phyloP scores from a whole-genome alignment of 768 basidiomycete genomes.

The Mycena belliarum region DNA sequence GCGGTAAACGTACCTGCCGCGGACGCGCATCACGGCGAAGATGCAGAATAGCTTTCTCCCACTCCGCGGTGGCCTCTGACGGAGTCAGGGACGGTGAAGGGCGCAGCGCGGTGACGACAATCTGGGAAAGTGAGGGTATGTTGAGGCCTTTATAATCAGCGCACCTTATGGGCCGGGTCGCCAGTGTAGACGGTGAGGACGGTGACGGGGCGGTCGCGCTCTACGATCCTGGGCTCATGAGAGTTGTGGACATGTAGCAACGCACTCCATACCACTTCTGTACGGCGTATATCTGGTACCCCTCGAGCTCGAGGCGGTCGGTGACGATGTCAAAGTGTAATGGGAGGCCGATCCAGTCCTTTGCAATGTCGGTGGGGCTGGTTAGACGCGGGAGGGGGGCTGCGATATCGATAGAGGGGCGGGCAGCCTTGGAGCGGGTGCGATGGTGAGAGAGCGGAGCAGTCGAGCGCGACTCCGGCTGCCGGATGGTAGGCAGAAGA shows the following conservation, averaged over 20 bases:
- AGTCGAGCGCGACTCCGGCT: slow-evolving; percentile 8
- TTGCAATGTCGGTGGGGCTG: slow-evolving; percentile 21
- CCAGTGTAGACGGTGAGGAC: slow-evolving; percentile 79
- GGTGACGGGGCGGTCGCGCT: slow-evolving; percentile 58
- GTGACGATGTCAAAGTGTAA: slow-evolving; percentile 51
- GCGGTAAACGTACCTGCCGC: slow-evolving; percentile 46
- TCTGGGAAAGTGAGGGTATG: slow-evolving; percentile 37
- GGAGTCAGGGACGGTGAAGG: slow-evolving; percentile 44
- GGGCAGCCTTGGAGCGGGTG: slow-evolving; percentile 16
- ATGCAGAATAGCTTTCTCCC: slow-evolving; percentile 60
- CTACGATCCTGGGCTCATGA: slow-evolving; percentile 55
- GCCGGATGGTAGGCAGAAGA: slow-evolving; percentile 15
- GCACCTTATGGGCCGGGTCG: slow-evolving; percentile 64
- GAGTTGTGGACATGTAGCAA: background rate
- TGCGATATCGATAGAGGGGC: slow-evolving; percentile 27
- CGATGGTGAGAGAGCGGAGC: slow-evolving; percentile 19
- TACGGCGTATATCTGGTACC: slow-evolving; percentile 84
- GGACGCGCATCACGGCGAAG: slow-evolving; percentile 75
- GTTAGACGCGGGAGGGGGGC: slow-evolving; percentile 6
- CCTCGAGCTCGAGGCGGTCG: slow-evolving; percentile 50
- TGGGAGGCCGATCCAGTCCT: slow-evolving; percentile 45
- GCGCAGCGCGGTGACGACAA: slow-evolving; percentile 57
- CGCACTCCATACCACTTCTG: slow-evolving; percentile 66
- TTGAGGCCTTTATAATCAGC: slow-evolving; percentile 2
- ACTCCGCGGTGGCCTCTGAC: slow-evolving; percentile 50